phyloP scores from a whole-genome alignment of 2,329 filamentous ascomycete genomes.

The Aspergillus novoparasiticus region DNA sequence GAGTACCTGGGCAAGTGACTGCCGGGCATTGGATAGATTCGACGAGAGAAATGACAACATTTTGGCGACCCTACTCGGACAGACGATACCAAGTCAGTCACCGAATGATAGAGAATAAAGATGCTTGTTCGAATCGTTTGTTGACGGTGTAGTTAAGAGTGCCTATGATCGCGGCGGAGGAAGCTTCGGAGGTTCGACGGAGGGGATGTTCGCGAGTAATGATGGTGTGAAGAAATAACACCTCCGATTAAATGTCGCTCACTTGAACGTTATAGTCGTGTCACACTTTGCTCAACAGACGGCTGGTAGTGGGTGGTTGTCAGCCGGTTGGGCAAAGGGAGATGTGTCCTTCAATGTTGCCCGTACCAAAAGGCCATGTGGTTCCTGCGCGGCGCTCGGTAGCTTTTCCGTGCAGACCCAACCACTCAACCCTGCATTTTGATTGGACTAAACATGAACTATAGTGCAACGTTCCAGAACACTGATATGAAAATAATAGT shows the following conservation, averaged over 20 bases:
- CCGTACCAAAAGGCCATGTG: constrained; percentile 16
- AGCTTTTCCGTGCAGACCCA: constrained; percentile 1
- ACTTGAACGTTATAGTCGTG: neutral
- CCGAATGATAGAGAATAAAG: neutral
- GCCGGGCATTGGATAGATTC: constrained; percentile 68
- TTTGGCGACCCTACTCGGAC: constrained; percentile 27
- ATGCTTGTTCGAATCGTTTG: neutral
- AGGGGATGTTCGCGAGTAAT: neutral
- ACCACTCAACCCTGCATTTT: neutral
- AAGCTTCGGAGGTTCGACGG: constrained; percentile 12
- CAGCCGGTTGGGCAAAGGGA: constrained; percentile 6
- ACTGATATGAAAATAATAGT: neutral
- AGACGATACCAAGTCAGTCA: neutral
- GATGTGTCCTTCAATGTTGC: constrained; percentile 7
- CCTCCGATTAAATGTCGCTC: neutral
- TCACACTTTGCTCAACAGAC: neutral
- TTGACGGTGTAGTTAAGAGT: neutral
- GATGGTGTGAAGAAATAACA: neutral
- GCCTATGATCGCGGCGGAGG: neutral
- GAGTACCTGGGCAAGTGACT: constrained; percentile 77
- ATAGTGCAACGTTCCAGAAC: neutral
- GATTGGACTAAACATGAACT: neutral
- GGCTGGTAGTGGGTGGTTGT: neutral
- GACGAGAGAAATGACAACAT: constrained; percentile 70
- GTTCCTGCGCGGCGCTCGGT: constrained; percentile 5